phyloP scores from a whole-genome alignment of 768 basidiomycete species.

The Pisolithus microcarpus region DNA sequence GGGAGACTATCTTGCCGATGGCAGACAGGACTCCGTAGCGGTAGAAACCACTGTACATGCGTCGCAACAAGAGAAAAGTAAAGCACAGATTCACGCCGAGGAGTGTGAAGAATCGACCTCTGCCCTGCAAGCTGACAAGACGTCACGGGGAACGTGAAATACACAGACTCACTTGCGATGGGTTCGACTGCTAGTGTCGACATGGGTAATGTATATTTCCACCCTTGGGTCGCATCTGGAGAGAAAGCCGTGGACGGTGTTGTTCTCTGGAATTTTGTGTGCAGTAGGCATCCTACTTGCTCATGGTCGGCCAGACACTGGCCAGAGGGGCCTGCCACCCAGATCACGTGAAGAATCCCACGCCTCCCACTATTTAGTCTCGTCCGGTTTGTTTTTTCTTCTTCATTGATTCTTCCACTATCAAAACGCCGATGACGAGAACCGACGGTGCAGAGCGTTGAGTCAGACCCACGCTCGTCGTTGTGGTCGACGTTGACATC shows the following conservation, averaged over 20 bases:
- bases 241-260: conserved; percentile 19
- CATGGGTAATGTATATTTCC: conserved; percentile 26
- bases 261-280: conserved; percentile 18
- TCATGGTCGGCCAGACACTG: too few species aligned
- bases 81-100: conserved; percentile 20
- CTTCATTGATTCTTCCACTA: conserved; percentile 38
- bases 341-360: conserved; percentile 10
- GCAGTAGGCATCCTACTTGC: conserved; percentile 17
- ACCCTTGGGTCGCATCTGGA: conserved; percentile 9
- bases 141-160: neutral
- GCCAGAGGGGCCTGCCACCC: too few species aligned
- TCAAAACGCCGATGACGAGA: conserved; percentile 49
- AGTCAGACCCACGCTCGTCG: conserved; percentile 36
- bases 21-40: conserved; percentile 23
- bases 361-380: too few species aligned
- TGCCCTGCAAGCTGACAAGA: neutral
- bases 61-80: conserved; percentile 19
- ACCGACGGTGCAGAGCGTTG: conserved; percentile 50
- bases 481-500: conserved; percentile 47
- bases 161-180: conserved; percentile 19
- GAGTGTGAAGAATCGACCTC: conserved; percentile 22
- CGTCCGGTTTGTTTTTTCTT: neutral
- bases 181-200: conserved; percentile 14
- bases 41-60: conserved; percentile 15
- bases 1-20: conserved; percentile 16